Percentiles rank a stretch among this genome's conserved stretches.
phyloP scores from a whole-genome alignment of 208 protist genomes.

The Kentomonas sorsogonicus region DNA sequence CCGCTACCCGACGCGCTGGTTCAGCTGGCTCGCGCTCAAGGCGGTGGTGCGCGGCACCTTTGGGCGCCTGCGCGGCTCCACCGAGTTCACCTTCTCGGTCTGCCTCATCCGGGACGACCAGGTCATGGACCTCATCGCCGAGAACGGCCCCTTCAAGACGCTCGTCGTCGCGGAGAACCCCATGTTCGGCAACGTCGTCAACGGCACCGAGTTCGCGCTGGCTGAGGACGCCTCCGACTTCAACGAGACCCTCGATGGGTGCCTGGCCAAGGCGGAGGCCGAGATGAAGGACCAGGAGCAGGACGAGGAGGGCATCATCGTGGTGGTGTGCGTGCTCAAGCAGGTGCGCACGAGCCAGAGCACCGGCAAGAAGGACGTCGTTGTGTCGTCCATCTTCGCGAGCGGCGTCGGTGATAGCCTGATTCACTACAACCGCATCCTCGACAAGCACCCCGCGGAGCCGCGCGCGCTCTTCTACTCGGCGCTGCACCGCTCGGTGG shows the following conservation, averaged over 20 bases:
- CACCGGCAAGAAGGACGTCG: constrained; percentile 41
- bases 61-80: constrained; percentile 20
- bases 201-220: constrained; percentile 45
- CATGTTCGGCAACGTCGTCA: constrained; percentile 68
- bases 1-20: constrained; percentile 43
- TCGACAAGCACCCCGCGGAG: constrained; percentile 81
- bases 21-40: constrained; percentile 53
- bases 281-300: constrained; percentile 12
- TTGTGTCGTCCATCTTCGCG: constrained; percentile 70
- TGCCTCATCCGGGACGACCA: constrained; percentile 66
- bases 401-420: constrained; percentile 57
- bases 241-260: constrained; percentile 44
- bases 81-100: constrained; percentile 53
- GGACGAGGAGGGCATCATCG: constrained; percentile 61
- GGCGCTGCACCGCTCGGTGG: constrained; percentile 53
- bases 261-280: constrained; percentile 22
- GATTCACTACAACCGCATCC: constrained; percentile 73
- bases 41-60: constrained; percentile 51
- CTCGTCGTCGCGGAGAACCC: constrained; percentile 64
- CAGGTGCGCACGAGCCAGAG: constrained; percentile 32
- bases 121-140: constrained; percentile 48
- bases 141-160: constrained; percentile 16
- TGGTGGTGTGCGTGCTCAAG: constrained; percentile 62
- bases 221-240: constrained; percentile 59
- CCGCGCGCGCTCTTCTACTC: constrained; percentile 72